Evolutionary conservation across 805 yeast species (phyloP).

Genomic region (Yamadazyma laniorum): DNA sequence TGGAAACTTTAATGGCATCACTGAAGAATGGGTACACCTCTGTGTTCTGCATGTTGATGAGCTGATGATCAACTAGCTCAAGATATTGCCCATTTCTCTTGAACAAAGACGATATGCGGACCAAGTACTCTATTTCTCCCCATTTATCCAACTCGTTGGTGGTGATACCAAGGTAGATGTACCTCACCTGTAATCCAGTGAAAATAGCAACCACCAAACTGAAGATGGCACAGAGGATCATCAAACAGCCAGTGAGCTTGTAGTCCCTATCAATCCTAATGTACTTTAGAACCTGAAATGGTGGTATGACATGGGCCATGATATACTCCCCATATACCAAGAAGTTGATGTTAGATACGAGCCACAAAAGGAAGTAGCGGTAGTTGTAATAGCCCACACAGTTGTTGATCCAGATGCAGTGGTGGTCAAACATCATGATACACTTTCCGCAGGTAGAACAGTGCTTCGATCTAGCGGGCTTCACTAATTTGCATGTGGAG

Average conservation of each 20-base stretch:
- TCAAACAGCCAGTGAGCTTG: constrained; percentile 41
- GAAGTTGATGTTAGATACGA: constrained; percentile 46
- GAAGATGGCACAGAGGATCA: constrained; percentile 39
- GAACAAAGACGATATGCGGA: constrained; percentile 27
- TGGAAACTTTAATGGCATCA: constrained; percentile 5
- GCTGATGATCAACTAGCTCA: constrained; percentile 17
- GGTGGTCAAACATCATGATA: constrained; percentile 53
- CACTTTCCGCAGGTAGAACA: constrained; percentile 60
- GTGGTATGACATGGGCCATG: constrained; percentile 3
- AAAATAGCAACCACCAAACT: constrained; percentile 38
- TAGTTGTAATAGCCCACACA: constrained; percentile 72
- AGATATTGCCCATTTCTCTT: constrained; percentile 20
- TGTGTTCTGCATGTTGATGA: constrained; percentile 13
- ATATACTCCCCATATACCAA: constrained; percentile 42
- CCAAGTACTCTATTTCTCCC: constrained; percentile 57
- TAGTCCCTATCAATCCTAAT: constrained; percentile 27
- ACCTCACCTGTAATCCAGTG: constrained; percentile 44
- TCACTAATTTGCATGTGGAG: constrained; percentile 42
- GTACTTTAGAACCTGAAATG: constrained; percentile 18
- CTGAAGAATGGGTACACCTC: constrained; percentile 2
- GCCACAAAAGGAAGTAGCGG: constrained; percentile 56
- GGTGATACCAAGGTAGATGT: constrained; percentile 65
- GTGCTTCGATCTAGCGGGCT: constrained; percentile 67
- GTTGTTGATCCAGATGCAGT: constrained; percentile 66
- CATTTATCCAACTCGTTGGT: constrained; percentile 75